These are phyloP conservation scores for Stramenopiles sp. DNA, from an alignment of 352 stramenopile genomes.

Conservation along the genomic window DNA sequence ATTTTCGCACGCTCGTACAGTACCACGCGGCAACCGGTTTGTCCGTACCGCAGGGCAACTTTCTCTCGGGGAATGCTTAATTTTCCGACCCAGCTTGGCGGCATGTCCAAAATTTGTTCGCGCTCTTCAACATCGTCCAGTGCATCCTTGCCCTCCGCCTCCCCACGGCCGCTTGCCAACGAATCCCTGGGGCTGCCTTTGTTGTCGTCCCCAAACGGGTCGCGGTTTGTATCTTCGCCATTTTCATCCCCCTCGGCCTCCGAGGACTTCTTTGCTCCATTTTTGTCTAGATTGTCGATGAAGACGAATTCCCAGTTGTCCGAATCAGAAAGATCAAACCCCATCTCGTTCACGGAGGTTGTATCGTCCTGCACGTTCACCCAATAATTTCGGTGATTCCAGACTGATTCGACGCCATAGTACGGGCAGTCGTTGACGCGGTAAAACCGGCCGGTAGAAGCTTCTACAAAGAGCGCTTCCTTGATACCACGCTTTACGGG, in stretches of 20 bases:
- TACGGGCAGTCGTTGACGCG: conserved; percentile 53
- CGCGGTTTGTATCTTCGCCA: not conserved
- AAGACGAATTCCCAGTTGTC: conserved; percentile 76
- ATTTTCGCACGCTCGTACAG: conserved; percentile 68
- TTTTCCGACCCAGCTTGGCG: conserved; percentile 52
- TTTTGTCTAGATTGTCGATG: conserved; percentile 40
- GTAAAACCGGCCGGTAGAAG: conserved; percentile 65
- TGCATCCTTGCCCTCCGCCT: conserved; percentile 2
- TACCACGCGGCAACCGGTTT: conserved; percentile 50
- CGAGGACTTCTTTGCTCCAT: conserved; percentile 27
- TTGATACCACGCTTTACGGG: conserved; percentile 58
- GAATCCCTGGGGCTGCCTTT: not conserved
- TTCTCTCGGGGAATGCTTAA: conserved; percentile 41
- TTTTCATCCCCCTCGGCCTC: conserved; percentile 21
- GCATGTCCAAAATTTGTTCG: conserved; percentile 30
- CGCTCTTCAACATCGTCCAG: conserved; percentile 13
- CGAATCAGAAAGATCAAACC: conserved; percentile 45
- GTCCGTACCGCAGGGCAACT: conserved; percentile 61
- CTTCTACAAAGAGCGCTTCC: conserved; percentile 67
- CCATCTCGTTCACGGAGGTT: conserved; percentile 19
- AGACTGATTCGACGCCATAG: conserved; percentile 55
- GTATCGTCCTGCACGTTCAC: conserved; percentile 63
- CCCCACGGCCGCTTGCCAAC: conserved; percentile 2
- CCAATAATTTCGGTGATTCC: conserved; percentile 84
- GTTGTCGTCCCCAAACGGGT: not conserved